phyloP scores from a whole-genome alignment of 176 grass and related monocot genomes.

The Bolboschoenus planiculmis region DNA sequence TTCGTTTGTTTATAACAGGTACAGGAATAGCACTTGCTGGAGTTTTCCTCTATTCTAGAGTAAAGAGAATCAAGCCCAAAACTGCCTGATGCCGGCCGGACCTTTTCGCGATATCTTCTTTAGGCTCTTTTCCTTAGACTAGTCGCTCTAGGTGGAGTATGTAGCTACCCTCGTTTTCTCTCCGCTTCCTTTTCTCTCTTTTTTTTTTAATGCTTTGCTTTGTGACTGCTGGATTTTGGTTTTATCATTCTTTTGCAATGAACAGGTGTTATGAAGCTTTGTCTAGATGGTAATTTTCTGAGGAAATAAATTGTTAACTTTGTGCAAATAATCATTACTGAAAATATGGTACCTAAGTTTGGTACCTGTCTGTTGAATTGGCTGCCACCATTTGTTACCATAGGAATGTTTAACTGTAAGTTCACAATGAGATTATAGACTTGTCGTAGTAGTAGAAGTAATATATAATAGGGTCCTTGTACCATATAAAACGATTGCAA shows the following conservation, averaged over 20 bases:
- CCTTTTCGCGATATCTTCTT: not conserved
- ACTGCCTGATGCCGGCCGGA: slow-evolving; percentile 27
- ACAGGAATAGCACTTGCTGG: slow-evolving; percentile 77
- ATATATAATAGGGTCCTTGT: no score
- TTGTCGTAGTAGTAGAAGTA: no score
- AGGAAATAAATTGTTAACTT: not conserved
- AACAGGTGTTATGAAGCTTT: slow-evolving; percentile 1
- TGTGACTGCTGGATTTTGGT: slow-evolving; percentile 8
- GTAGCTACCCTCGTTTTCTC: not conserved
- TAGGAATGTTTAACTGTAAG: not conserved
- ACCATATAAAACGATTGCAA: no score
- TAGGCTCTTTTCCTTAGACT: not conserved
- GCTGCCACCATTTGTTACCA: not conserved
- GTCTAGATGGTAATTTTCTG: not conserved
- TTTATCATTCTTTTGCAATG: slow-evolving; percentile 10
- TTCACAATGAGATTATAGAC: no score
- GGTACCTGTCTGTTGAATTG: not conserved
- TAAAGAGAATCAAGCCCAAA: slow-evolving; percentile 92
- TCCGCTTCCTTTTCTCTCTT: not conserved
- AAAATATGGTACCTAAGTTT: not conserved
- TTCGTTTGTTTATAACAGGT: slow-evolving; percentile 35
- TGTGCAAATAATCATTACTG: not conserved
- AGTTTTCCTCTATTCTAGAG: slow-evolving; percentile 89
- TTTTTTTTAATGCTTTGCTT: not conserved
- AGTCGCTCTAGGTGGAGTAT: not conserved